These are phyloP conservation scores for Sporobolomyces roseus DNA, from an alignment of 768 basidiomycete genomes.

Conservation along the genomic window DNA sequence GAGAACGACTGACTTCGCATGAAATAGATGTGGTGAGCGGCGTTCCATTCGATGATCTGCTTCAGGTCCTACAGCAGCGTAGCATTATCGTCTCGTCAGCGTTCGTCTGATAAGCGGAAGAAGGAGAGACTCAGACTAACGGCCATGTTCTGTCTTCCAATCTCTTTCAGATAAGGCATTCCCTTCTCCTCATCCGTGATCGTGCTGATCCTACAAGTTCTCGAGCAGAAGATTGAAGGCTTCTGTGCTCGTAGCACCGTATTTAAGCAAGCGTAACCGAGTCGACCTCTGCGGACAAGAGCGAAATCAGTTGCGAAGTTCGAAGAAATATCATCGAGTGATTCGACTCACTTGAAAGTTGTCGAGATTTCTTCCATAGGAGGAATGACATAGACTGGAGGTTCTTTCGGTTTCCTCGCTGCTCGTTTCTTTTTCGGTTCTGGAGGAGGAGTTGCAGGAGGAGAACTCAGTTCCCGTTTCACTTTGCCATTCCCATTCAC, in stretches of 20 bases:
- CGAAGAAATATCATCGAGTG: background rate
- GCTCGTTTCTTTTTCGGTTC: constrained; percentile 29
- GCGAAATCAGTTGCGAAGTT: background rate
- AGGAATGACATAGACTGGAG: constrained; percentile 43
- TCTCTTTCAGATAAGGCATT: constrained; percentile 71
- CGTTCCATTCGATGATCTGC: constrained; percentile 64
- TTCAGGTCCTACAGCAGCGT: constrained; percentile 21
- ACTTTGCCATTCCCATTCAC: no score
- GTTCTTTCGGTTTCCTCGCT: constrained; percentile 39
- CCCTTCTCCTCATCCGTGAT: constrained; percentile 66
- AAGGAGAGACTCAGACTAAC: constrained; percentile 61
- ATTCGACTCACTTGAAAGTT: constrained; percentile 34
- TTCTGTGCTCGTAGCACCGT: constrained; percentile 71
- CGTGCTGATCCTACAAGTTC: constrained; percentile 62
- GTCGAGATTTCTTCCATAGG: constrained; percentile 40
- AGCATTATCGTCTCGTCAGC: background rate
- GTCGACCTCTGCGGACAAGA: constrained; percentile 7
- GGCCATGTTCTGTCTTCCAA: constrained; percentile 70
- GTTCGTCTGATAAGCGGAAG: background rate
- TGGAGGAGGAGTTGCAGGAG: no score
- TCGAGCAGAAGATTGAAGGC: constrained; percentile 69
- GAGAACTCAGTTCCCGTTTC: no score
- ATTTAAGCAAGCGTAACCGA: constrained; percentile 72
- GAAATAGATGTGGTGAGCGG: constrained; percentile 73
- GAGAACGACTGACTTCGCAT: constrained; percentile 54